phyloP scores from a whole-genome alignment of 805 yeast genomes.

The Sungouiozyma ichnusensis region DNA sequence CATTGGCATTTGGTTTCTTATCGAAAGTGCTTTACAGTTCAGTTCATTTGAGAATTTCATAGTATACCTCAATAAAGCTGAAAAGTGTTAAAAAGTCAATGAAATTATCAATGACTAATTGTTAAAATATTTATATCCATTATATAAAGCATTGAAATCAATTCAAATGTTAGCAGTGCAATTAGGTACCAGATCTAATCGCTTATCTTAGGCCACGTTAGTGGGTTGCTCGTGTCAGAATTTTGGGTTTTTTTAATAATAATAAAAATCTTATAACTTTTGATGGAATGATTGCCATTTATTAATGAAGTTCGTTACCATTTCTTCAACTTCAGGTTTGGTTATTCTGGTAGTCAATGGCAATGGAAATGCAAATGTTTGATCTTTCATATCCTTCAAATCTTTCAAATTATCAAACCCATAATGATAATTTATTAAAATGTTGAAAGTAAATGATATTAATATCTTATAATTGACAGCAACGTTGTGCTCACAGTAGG shows the following conservation, averaged over 20 bases:
- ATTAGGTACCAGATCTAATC: neutral
- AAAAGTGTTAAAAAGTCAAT: too few relatives aligned
- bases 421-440: constrained; percentile 39
- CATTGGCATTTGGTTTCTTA: too few relatives aligned
- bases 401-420: constrained; percentile 33
- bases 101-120: too few relatives aligned
- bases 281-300: neutral
- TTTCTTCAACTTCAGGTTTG: neutral
- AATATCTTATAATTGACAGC: constrained; percentile 31
- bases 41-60: too few relatives aligned
- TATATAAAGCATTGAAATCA: too few relatives aligned
- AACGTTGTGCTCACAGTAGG: constrained; percentile 25
- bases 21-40: too few relatives aligned
- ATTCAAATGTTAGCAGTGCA: too few relatives aligned
- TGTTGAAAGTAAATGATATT: constrained; percentile 32
- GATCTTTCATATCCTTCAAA: constrained; percentile 16
- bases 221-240: too few relatives aligned
- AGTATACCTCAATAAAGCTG: too few relatives aligned
- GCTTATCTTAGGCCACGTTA: too few relatives aligned
- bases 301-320: neutral
- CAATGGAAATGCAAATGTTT: constrained; percentile 15
- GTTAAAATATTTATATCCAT: too few relatives aligned
- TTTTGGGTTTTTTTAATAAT: neutral
- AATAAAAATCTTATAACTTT: too few relatives aligned
- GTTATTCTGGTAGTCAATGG: constrained; percentile 2